Evolutionary conservation across 352 stramenopile genomes (phyloP).

Genomic region (Peronospora farinosa): DNA sequence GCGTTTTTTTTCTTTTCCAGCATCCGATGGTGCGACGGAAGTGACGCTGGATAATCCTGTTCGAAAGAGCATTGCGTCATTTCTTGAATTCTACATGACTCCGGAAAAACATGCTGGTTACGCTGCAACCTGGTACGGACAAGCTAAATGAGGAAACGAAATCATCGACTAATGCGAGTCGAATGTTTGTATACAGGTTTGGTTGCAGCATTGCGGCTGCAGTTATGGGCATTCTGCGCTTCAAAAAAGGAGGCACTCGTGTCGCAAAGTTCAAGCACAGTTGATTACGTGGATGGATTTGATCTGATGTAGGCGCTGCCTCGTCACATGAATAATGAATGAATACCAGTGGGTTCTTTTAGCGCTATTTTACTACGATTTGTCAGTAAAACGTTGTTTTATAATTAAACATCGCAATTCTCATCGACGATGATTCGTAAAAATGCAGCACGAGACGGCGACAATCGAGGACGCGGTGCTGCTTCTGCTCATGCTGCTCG

Average conservation of each 20-base stretch:
- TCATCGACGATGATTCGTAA: slow-evolving; percentile 19
- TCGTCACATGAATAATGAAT: slow-evolving; percentile 7
- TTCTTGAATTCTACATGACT: slow-evolving; percentile 87
- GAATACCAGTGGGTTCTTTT: slow-evolving; percentile 17
- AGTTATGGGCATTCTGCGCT: slow-evolving; percentile 67
- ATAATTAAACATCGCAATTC: slow-evolving; percentile 2
- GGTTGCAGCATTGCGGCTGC: slow-evolving; percentile 69
- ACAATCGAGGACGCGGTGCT: slow-evolving; percentile 78
- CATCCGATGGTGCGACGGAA: slow-evolving; percentile 29
- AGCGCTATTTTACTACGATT: slow-evolving; percentile 20
- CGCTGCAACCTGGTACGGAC: slow-evolving; percentile 67
- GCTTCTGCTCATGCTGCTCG: slow-evolving; percentile 76
- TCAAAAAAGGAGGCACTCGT: slow-evolving; percentile 35
- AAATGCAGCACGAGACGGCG: slow-evolving; percentile 21
- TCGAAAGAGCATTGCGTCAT: slow-evolving; percentile 72
- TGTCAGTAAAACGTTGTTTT: slow-evolving; percentile 15
- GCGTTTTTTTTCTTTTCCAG: slow-evolving; percentile 20
- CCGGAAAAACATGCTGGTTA: slow-evolving; percentile 82
- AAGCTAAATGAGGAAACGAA: neutral
- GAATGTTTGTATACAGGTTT: slow-evolving; percentile 36
- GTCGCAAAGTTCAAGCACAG: slow-evolving; percentile 19
- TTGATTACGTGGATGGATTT: slow-evolving; percentile 4
- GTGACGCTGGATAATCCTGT: slow-evolving; percentile 47
- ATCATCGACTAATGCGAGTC: neutral
- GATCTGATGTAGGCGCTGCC: slow-evolving; percentile 4